phyloP scores from a whole-genome alignment of 2,329 filamentous ascomycete species.

The Penicillium sp. region DNA sequence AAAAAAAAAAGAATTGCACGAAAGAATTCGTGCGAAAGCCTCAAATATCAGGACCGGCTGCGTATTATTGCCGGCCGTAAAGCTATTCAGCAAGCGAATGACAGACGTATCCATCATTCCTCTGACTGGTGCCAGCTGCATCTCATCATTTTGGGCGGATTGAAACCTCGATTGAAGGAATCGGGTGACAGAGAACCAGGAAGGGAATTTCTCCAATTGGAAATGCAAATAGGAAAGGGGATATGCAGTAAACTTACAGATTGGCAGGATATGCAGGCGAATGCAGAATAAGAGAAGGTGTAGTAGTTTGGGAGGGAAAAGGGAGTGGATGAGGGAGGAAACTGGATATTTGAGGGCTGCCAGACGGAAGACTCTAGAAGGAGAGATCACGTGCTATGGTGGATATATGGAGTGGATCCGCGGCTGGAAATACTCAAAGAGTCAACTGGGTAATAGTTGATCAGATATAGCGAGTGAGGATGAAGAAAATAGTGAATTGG shows the following conservation, averaged over 20 bases:
- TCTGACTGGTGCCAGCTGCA: constrained; percentile 69
- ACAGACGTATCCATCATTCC: constrained; percentile 58
- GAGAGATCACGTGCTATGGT: constrained; percentile 28
- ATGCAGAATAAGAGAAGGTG: constrained; percentile 10
- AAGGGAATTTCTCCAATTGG: constrained; percentile 3
- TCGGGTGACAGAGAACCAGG: not conserved
- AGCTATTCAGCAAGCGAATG: constrained; percentile 64
- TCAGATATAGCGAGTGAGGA: not conserved
- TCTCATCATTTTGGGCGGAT: constrained; percentile 57
- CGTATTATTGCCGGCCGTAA: constrained; percentile 52
- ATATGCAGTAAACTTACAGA: constrained; percentile 25
- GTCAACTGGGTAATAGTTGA: not conserved
- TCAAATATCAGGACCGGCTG: constrained; percentile 40
- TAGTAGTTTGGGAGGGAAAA: constrained; percentile 12
- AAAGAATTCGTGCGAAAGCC: constrained; percentile 13
- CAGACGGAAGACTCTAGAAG: constrained; percentile 48
- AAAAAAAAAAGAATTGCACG: constrained; percentile 18
- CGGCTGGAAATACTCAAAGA: not conserved
- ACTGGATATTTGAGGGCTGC: constrained; percentile 27
- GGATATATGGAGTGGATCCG: constrained; percentile 9
- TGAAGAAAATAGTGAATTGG: too few species aligned
- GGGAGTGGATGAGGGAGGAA: constrained; percentile 23
- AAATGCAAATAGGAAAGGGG: constrained; percentile 4
- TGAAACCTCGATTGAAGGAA: not conserved
- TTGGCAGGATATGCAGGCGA: constrained; percentile 14